Evolutionary conservation across 495 filamentous ascomycete genomes (phyloP), one percentile per base, ranked within the genome.

Genomic region (Zalerion maritima): DNA sequence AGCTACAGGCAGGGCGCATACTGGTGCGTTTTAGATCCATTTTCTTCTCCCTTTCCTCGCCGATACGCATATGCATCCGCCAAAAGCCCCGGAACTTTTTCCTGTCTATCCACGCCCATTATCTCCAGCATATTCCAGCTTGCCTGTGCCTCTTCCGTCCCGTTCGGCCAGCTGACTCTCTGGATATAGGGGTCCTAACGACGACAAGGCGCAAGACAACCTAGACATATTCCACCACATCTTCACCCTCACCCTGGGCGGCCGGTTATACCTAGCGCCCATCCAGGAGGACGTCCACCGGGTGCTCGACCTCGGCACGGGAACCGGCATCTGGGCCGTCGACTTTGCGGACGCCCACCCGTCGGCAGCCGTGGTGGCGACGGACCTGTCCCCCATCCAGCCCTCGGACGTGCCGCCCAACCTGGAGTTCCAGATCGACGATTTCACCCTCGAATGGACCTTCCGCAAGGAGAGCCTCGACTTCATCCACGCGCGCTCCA

Each of bases 1-100:
- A 50, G 52, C n/a, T 71, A 62, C 37, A 55, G 54, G 8, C 52
- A 65, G 31, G 67, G 70, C 7, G 43, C 50, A 22, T 72, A 75
- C 34, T n/a, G n/a, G n/a, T n/a, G n/a, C n/a, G n/a, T n/a, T n/a
- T n/a, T n/a, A n/a, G n/a, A n/a, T n/a, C n/a, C n/a, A n/a, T n/a
- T n/a, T n/a, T n/a, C n/a, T n/a, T n/a, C n/a, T n/a, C n/a, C n/a
- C n/a, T n/a, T n/a, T n/a, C n/a, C n/a, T n/a, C n/a, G n/a, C n/a
- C n/a, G n/a, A n/a, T n/a, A n/a, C n/a, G n/a, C n/a, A n/a, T n/a
- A n/a, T n/a, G n/a, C n/a, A n/a, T n/a, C n/a, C n/a, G n/a, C n/a
- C n/a, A n/a, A n/a, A n/a, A n/a, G n/a, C n/a, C n/a, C n/a, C n/a
- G n/a, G n/a, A n/a, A n/a, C n/a, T n/a, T n/a, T n/a, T n/a, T n/a